Percentiles rank a stretch among this genome's conserved stretches.
Evolutionary conservation across 177 flowering plant genomes (phyloP).

Genomic region (Vitis hybrid): DNA sequence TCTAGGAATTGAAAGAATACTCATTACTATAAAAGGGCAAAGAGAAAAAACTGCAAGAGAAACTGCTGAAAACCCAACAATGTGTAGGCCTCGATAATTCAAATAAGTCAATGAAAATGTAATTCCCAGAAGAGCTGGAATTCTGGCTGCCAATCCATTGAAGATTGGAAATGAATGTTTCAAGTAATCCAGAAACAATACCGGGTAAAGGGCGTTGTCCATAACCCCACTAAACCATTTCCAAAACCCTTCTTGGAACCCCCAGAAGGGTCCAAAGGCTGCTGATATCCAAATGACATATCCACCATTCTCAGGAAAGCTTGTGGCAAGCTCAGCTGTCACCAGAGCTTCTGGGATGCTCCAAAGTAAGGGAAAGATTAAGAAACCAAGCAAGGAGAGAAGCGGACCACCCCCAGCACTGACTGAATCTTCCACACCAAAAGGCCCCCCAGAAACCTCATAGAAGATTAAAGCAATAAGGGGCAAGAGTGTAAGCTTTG

Average conservation of each 20-base stretch:
- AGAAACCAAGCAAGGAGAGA: conserved; percentile 74
- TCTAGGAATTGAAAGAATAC: conserved; percentile 59
- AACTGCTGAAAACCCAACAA: conserved; percentile 78
- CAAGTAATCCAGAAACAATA: conserved; percentile 82
- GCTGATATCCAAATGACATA: conserved; percentile 86
- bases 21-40: conserved; percentile 69
- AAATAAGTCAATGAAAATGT: conserved; percentile 69
- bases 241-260: conserved; percentile 90
- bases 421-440: conserved; percentile 88
- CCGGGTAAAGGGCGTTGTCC: conserved; percentile 91
- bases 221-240: conserved; percentile 95
- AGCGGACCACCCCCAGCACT: conserved; percentile 81
- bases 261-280: conserved; percentile 94
- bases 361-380: conserved; percentile 81
- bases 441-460: conserved; percentile 94
- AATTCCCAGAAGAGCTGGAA: conserved; percentile 72
- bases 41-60: conserved; percentile 72
- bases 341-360: conserved; percentile 88
- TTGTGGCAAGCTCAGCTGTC: conserved; percentile 85
- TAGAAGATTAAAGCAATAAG: conserved; percentile 83
- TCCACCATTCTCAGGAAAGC: conserved; percentile 86
- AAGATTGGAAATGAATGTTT: conserved; percentile 71
- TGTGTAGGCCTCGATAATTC: conserved; percentile 75
- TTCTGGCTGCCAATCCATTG: conserved; percentile 41
- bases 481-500: conserved; percentile 67